A percentile compares a stretch with the other conserved stretches of the same genome.
phyloP scores from a whole-genome alignment of 2,329 filamentous ascomycete genomes.

The Talaromyces sp. region DNA sequence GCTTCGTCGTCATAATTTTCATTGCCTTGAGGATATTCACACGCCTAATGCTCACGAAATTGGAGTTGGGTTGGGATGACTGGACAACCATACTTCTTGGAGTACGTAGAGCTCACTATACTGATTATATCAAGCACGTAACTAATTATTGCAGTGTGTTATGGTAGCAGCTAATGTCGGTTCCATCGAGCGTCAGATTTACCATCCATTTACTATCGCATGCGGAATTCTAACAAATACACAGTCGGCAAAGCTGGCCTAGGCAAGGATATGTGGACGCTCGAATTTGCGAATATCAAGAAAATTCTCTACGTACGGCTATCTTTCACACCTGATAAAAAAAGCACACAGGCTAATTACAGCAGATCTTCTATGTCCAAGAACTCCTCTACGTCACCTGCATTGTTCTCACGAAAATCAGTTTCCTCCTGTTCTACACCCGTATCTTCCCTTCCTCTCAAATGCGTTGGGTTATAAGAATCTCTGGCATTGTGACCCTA shows the following conservation, averaged over 20 bases:
- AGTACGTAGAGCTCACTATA: not conserved
- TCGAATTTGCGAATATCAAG: not conserved
- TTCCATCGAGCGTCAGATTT: not conserved
- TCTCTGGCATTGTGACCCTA: slow-evolving; percentile 7
- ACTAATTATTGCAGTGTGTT: not conserved
- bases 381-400: slow-evolving; percentile 6
- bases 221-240: not conserved
- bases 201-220: not conserved
- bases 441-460: slow-evolving; percentile 12
- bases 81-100: not conserved
- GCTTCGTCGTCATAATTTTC: not conserved
- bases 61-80: slow-evolving; percentile 2
- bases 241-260: not conserved
- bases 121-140: not conserved
- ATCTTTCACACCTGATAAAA: not conserved
- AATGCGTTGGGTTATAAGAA: slow-evolving; percentile 10
- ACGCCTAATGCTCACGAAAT: not conserved
- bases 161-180: not conserved
- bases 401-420: not conserved
- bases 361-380: slow-evolving; percentile 2
- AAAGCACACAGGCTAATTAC: too few species aligned
- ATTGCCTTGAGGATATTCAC: not conserved
- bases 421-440: slow-evolving; percentile 11
- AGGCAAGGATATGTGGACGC: slow-evolving; percentile 5
- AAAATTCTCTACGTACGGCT: not conserved